Conservation (phyloP, 257 asterid genomes). For the Lycium ferocissimum region DNA sequence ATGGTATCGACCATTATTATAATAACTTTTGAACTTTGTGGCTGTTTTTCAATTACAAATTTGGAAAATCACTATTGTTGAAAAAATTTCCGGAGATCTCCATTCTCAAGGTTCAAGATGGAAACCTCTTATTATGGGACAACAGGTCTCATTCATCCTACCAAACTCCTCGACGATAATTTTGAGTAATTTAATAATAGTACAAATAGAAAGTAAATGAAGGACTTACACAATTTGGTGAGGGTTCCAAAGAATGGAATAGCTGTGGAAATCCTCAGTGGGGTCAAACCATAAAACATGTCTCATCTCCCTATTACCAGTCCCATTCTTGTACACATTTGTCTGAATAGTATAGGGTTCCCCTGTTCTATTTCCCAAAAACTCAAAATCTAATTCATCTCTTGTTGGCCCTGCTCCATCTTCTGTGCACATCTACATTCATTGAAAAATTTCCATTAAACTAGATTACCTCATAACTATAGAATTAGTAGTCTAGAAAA, state of each 20-base stretch:
- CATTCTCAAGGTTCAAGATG: background rate
- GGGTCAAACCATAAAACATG: conserved; percentile 95
- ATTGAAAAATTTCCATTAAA: background rate
- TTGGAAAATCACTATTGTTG: background rate
- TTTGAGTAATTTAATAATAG: background rate
- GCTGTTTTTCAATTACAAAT: background rate
- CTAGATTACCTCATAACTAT: background rate
- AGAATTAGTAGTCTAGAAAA: background rate
- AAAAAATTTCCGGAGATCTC: background rate
- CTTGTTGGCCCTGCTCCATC: conserved; percentile 82
- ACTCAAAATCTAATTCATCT: conserved; percentile 93
- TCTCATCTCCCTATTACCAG: conserved; percentile 91
- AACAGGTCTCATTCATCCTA: background rate
- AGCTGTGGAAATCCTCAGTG: conserved; percentile 74
- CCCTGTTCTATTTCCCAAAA: conserved; percentile 93
- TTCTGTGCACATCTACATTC: conserved; percentile 85
- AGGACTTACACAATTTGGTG: conserved; percentile 75
- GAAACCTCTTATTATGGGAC: background rate
- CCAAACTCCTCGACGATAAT: background rate
- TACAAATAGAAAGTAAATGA: background rate
- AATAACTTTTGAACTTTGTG: background rate
- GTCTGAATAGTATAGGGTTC: conserved; percentile 86
- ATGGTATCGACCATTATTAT: background rate
- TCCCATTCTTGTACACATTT: conserved; percentile 88
- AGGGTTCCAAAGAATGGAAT: conserved; percentile 82